Evolutionary conservation across 768 basidiomycete species (phyloP), one percentile per base, ranked within the genome.

Genomic region (Rhizopogon vesiculosus): DNA sequence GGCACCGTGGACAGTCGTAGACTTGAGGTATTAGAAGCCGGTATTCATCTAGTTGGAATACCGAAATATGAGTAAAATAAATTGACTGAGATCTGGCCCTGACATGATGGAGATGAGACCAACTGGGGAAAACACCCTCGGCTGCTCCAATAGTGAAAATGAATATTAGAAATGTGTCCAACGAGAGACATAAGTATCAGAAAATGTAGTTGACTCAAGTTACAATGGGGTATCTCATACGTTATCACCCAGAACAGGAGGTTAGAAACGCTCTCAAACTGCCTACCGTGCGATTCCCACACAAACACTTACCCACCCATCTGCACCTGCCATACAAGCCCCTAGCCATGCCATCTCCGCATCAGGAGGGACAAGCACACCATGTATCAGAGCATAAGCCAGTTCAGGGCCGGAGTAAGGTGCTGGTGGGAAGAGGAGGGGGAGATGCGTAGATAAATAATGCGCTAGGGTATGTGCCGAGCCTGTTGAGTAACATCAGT

Each of bases 341-440:
- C 92, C 89, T n/a, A 98, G 69, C 95, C 96, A 97, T 5, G 88
- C 93, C 71, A 98, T 78, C 65, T 98, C 96, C 6, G 93, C 80
- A 31, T 97, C 93, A 7, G 83, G 76, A 1, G 96, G 97, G 1
- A 87, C 72, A 3, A 80, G 70, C 18, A 98, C 85, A 12, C 97
- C 96, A 66, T 98, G 96, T 12, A 95, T 76, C 45, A 97, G 70
- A 0, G 88, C 82, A 62, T 84, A 88, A 12, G 91, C 94, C 38
- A 89, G 77, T 51, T 86, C 79, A 9, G 73, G 66, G 15, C 70
- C 66, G 8, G 65, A 15, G 6, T 77, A 73, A 2, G 79, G 71
- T 16, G 69, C 76, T 29, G 78, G 68, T 45, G 79, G 90, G 75
- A 88, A 98, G 22, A 98, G 76, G 12, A 92, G 78, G 1, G 94